Evolutionary conservation across 2,329 filamentous ascomycete genomes (phyloP).

Genomic region (Xylaria sp.): DNA sequence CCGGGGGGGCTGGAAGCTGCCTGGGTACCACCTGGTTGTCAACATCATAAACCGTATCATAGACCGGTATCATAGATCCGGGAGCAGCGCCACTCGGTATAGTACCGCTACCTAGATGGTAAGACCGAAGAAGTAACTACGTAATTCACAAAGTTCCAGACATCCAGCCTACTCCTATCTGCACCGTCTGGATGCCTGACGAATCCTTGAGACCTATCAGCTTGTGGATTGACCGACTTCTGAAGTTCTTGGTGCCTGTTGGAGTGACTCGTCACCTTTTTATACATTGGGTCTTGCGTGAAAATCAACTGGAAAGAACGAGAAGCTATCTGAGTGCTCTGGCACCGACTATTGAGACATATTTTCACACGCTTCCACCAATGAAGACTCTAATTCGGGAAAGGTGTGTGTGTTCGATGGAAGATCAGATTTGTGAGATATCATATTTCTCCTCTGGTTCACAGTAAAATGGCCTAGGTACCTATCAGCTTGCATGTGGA

Average conservation of each 20-base stretch:
- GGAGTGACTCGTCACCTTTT: slow-evolving; percentile 27
- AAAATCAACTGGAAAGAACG: slow-evolving; percentile 8
- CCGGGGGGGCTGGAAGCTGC: slow-evolving; percentile 4
- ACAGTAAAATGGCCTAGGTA: background rate
- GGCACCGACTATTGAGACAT: slow-evolving; percentile 1
- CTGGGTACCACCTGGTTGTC: background rate
- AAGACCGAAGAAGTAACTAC: slow-evolving; percentile 4
- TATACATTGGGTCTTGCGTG: background rate
- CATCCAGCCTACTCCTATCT: background rate
- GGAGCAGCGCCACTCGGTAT: slow-evolving; percentile 1
- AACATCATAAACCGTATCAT: too few species aligned
- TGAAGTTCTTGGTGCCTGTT: background rate
- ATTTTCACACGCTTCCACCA: background rate
- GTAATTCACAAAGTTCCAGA: background rate
- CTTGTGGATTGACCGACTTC: slow-evolving; percentile 21
- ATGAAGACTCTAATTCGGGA: background rate
- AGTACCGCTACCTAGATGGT: background rate
- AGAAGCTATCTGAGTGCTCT: background rate
- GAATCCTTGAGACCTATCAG: background rate
- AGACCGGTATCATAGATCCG: background rate
- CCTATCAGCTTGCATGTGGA: background rate
- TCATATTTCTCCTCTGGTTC: slow-evolving; percentile 13
- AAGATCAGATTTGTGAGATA: slow-evolving; percentile 17
- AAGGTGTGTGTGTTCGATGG: background rate
- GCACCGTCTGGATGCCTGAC: background rate